These are phyloP conservation scores for Pyrenophora teres DNA, from an alignment of 2,329 filamentous ascomycete species.

Conservation along the genomic window DNA sequence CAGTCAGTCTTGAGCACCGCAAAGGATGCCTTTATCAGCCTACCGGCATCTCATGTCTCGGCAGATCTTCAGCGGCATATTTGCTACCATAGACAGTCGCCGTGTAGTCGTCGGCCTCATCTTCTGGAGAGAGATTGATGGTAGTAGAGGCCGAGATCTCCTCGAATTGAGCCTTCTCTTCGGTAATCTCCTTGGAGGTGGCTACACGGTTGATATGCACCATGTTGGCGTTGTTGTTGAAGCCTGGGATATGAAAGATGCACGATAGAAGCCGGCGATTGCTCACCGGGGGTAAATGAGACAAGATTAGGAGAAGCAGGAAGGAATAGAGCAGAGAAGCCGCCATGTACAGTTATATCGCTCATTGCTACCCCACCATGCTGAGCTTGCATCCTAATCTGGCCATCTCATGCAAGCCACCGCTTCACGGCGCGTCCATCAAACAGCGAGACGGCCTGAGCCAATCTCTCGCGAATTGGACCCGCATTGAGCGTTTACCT, in stretches of 20 bases:
- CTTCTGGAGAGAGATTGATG: conserved; percentile 34
- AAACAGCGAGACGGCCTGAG: neutral
- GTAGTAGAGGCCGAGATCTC: conserved; percentile 19
- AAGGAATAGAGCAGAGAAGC: neutral
- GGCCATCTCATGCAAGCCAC: conserved; percentile 5
- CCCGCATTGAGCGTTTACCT: neutral
- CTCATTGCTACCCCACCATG: conserved; percentile 19
- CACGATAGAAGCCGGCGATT: neutral
- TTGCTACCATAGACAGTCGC: conserved; percentile 86
- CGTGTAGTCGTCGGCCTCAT: conserved; percentile 62
- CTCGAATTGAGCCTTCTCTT: conserved; percentile 26
- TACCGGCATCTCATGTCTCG: conserved; percentile 85
- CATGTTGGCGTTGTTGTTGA: conserved; percentile 43
- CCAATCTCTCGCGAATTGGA: neutral
- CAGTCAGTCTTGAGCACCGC: conserved; percentile 2
- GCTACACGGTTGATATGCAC: conserved; percentile 56
- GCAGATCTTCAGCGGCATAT: conserved; percentile 81
- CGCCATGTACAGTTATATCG: neutral
- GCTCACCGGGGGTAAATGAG: neutral
- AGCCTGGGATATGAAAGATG: neutral
- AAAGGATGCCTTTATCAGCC: conserved; percentile 18
- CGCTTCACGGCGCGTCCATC: conserved; percentile 7
- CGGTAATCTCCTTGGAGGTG: conserved; percentile 48
- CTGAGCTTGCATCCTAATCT: conserved; percentile 9
- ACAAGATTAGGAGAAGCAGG: neutral